Evolutionary conservation across 768 basidiomycete species (phyloP).

Genomic region (Boletus reticulatus): DNA sequence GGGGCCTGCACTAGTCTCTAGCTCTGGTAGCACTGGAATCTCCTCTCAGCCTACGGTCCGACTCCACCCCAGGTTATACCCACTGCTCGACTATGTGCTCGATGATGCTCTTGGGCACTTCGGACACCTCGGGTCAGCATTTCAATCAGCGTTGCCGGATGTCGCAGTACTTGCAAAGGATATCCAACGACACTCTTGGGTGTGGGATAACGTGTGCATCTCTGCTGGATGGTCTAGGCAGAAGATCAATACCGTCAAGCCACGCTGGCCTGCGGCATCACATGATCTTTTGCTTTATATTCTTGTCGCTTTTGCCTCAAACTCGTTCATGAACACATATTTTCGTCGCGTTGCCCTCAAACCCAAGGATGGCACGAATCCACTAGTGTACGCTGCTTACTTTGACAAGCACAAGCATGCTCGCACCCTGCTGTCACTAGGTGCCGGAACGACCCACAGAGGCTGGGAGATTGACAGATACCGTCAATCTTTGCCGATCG

Average conservation of each 20-base stretch:
- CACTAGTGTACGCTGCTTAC: conserved; percentile 1
- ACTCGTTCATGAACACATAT: neutral
- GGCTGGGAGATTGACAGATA: neutral
- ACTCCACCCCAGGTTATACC: neutral
- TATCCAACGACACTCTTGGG: neutral
- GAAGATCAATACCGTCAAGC: neutral
- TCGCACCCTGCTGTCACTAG: neutral
- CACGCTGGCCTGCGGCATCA: neutral
- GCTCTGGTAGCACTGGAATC: neutral
- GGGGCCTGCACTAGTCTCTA: neutral
- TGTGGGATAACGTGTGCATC: neutral
- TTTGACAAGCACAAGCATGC: neutral
- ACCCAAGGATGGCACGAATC: conserved; percentile 3
- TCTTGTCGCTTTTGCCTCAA: neutral
- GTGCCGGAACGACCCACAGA: neutral
- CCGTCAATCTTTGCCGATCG: neutral
- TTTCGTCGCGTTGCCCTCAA: neutral
- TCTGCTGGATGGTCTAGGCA: neutral
- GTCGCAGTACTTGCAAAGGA: neutral
- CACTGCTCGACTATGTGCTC: neutral
- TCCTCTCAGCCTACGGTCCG: neutral
- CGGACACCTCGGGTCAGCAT: neutral
- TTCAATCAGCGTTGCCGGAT: neutral
- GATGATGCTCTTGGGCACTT: conserved; percentile 1
- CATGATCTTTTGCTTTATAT: conserved; percentile 1